These are phyloP conservation scores for Bacidia rubella DNA, from an alignment of 495 filamentous ascomycete genomes.

Conservation along the genomic window DNA sequence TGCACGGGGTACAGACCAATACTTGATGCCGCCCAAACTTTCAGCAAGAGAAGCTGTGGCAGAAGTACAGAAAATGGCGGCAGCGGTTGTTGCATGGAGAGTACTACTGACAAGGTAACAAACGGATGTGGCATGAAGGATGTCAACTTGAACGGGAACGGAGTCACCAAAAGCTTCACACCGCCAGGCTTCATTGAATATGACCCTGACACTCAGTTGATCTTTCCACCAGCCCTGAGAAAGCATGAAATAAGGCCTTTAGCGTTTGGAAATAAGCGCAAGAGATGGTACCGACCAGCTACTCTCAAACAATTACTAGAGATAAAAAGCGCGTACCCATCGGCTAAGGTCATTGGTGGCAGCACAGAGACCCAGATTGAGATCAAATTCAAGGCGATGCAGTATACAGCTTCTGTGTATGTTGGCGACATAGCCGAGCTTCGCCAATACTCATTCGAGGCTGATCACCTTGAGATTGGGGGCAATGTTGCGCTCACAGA, in stretches of 20 bases:
- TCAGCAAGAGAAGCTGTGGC: slow-evolving; percentile 27
- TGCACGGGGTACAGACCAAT: slow-evolving; percentile 95
- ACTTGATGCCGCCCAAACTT: slow-evolving; percentile 71
- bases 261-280: slow-evolving; percentile 85
- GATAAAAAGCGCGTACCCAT: slow-evolving; percentile 75
- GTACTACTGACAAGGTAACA: slow-evolving; percentile 18
- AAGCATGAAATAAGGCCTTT: slow-evolving; percentile 74
- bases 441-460: slow-evolving; percentile 60
- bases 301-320: slow-evolving; percentile 78
- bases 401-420: slow-evolving; percentile 80
- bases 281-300: slow-evolving; percentile 84
- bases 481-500: slow-evolving; percentile 72
- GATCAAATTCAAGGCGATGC: slow-evolving; percentile 92
- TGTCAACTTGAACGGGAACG: slow-evolving; percentile 27
- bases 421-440: slow-evolving; percentile 88
- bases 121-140: slow-evolving; percentile 45
- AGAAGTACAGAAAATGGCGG: slow-evolving; percentile 35
- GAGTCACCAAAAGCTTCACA: slow-evolving; percentile 55
- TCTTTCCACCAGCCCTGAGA: slow-evolving; percentile 74
- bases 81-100: slow-evolving; percentile 42
- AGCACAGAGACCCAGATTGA: slow-evolving; percentile 97
- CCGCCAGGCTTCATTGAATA: slow-evolving; percentile 86
- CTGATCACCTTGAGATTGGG: slow-evolving; percentile 73
- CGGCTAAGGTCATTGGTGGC: slow-evolving; percentile 87
- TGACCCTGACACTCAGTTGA: slow-evolving; percentile 82